Base-by-base conservation (phyloP, 306 rosid genomes). In the Trifolium repens region DNA sequence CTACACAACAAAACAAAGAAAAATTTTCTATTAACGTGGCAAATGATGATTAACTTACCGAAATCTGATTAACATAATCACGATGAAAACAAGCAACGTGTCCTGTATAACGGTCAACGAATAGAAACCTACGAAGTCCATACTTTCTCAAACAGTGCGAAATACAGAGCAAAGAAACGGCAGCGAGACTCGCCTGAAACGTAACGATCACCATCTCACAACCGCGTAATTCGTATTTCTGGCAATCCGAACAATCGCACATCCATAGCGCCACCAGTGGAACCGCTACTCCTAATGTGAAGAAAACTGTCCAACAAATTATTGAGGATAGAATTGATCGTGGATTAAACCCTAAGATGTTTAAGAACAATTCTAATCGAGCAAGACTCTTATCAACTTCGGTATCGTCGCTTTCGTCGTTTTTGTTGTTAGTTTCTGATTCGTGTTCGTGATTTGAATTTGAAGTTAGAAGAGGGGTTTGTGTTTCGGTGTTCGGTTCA, bases 151-250 rank as follows among this genome's bases (percentile, higher is more conserved):
- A 86, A 30, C 80, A 90, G 72, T 82, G 87, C 0, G 97, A 87
- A 32, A 88, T 69, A 62, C 97, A 92, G 46, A 90, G 80, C 88
- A 88, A 63, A 9, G 97, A 92, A 8, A 88, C 88, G 35, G 97
- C 91, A 37, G 96, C 93, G 39, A 92, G 88, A 40, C 67, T 70
- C 5, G 91, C 96, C 86, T 92, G 96, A 37, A 91, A 88, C 52
- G 89, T 82, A 2, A 90, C 85, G 52, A 92, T 90, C 2, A 54
- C 85, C 59, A 88, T 82, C 87, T 90, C 97, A 59, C 87, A 88
- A 35, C 69, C 74, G 80, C 78, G 79, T 4, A 90, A 71, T 67
- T 89, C 91, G 34, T 79, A 88, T 78, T 13, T 40, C 32, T 77
- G 78, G 69, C 96, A 87, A 14, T 73, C 77, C 4, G 81, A 37